A percentile compares a stretch with the other conserved stretches of the same genome.
Evolutionary conservation across 2,329 filamentous ascomycete genomes (phyloP).

Genomic region (Pseudocercospora pini-densiflorae): DNA sequence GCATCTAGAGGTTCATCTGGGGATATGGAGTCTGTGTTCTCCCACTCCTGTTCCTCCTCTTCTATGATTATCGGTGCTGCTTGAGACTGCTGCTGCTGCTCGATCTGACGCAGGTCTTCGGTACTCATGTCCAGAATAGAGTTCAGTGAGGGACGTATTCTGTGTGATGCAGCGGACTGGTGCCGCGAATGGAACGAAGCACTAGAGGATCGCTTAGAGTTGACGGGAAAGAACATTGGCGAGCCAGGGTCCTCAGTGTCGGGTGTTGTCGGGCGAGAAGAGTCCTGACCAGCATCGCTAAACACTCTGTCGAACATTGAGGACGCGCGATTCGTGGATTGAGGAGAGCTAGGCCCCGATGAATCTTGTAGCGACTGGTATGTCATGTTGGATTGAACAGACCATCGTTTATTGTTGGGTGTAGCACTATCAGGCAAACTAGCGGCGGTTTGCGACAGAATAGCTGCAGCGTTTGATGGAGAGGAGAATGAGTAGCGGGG

Average conservation of each 20-base stretch:
- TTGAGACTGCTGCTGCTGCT: slow-evolving; percentile 24
- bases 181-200: slow-evolving; percentile 33
- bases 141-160: slow-evolving; percentile 33
- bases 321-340: slow-evolving; percentile 69
- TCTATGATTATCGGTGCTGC: slow-evolving; percentile 36
- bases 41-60: slow-evolving; percentile 37
- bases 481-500: slow-evolving; percentile 48
- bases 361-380: slow-evolving; percentile 68
- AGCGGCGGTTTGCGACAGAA: slow-evolving; percentile 66
- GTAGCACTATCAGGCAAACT: slow-evolving; percentile 56
- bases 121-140: slow-evolving; percentile 38
- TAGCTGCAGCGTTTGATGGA: slow-evolving; percentile 58
- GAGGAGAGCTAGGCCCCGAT: slow-evolving; percentile 81
- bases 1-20: slow-evolving; percentile 22
- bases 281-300: slow-evolving; percentile 62
- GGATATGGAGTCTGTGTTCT: slow-evolving; percentile 27
- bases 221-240: slow-evolving; percentile 67
- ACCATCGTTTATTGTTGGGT: slow-evolving; percentile 63
- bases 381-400: slow-evolving; percentile 63
- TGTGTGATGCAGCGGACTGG: slow-evolving; percentile 23
- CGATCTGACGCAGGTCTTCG: slow-evolving; percentile 34
- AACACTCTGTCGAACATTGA: slow-evolving; percentile 79
- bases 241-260: slow-evolving; percentile 65
- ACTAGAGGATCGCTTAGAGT: slow-evolving; percentile 63
- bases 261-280: slow-evolving; percentile 79